Evolutionary conservation across 2,329 filamentous ascomycete species (phyloP).

Genomic region (Phaeosphaeriaceae sp.): DNA sequence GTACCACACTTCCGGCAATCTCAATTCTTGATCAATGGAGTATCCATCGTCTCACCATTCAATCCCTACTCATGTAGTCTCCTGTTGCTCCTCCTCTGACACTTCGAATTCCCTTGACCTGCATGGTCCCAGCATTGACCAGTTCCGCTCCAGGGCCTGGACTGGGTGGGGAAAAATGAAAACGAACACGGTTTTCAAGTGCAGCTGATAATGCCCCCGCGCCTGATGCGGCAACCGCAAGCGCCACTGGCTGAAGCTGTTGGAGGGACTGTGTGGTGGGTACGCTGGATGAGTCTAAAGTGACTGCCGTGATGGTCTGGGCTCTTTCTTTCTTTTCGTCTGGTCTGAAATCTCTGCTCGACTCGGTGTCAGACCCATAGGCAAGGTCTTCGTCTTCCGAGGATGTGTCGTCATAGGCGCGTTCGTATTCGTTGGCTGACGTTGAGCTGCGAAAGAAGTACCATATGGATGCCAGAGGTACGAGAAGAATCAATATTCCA

Average conservation of each 20-base stretch:
- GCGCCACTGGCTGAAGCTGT: no score
- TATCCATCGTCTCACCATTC: background rate
- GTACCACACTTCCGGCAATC: no score
- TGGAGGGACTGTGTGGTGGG: no score
- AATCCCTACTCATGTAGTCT: background rate
- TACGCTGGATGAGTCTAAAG: background rate
- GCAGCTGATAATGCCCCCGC: no score
- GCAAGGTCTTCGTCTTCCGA: background rate
- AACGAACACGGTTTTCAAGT: no score
- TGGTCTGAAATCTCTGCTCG: background rate
- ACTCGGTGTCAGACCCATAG: background rate
- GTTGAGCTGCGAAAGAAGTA: background rate
- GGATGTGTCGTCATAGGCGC: background rate
- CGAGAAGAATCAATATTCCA: background rate
- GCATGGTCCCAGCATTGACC: background rate
- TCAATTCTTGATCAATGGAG: background rate
- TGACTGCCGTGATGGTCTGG: background rate
- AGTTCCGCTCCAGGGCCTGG: background rate
- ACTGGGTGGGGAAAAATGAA: no score
- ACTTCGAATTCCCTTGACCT: background rate
- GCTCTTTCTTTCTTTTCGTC: background rate
- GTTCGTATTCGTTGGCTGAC: background rate
- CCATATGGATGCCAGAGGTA: background rate
- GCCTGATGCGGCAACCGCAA: no score
- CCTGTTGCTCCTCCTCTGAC: background rate